phyloP scores from a whole-genome alignment of 2,329 filamentous ascomycete genomes.

The Zasmidium cellare region DNA sequence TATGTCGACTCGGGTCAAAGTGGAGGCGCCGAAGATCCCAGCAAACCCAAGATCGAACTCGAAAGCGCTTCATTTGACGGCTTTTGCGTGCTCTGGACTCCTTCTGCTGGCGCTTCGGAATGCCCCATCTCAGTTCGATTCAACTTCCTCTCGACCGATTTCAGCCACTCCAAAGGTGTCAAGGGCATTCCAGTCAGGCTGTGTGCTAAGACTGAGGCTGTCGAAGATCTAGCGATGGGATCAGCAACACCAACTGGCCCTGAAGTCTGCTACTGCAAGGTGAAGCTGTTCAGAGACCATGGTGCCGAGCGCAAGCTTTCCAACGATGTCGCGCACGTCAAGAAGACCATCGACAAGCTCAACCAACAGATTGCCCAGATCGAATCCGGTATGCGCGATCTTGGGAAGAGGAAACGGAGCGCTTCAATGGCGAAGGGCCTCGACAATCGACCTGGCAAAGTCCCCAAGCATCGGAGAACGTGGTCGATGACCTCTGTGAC shows the following conservation, averaged over 20 bases:
- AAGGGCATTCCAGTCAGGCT: conserved; percentile 94
- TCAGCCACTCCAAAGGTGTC: conserved; percentile 97
- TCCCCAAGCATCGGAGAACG: conserved; percentile 85
- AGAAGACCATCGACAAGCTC: conserved; percentile 93
- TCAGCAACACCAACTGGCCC: conserved; percentile 34
- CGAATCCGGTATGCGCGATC: conserved; percentile 60
- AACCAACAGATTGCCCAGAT: conserved; percentile 87
- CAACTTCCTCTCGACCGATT: conserved; percentile 98
- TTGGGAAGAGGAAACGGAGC: conserved; percentile 62
- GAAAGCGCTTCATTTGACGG: conserved; percentile 81
- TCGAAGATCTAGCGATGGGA: conserved; percentile 41
- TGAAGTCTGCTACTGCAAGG: conserved; percentile 92
- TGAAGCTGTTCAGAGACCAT: conserved; percentile 95
- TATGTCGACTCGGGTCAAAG: conserved; percentile 71
- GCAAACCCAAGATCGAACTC: conserved; percentile 49
- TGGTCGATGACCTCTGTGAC: conserved; percentile 86
- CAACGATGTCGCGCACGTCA: conserved; percentile 91
- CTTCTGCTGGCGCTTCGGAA: conserved; percentile 70
- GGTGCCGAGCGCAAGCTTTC: conserved; percentile 92
- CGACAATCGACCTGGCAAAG: conserved; percentile 70
- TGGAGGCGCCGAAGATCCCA: conserved; percentile 52
- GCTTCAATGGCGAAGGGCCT: conserved; percentile 50
- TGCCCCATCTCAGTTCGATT: conserved; percentile 90
- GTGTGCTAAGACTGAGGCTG: conserved; percentile 81
- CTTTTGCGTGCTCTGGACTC: conserved; percentile 80